Evolutionary conservation across 2,329 filamentous ascomycete species (phyloP), one percentile per base, ranked within the genome.

Genomic region (Penicillium sp.): DNA sequence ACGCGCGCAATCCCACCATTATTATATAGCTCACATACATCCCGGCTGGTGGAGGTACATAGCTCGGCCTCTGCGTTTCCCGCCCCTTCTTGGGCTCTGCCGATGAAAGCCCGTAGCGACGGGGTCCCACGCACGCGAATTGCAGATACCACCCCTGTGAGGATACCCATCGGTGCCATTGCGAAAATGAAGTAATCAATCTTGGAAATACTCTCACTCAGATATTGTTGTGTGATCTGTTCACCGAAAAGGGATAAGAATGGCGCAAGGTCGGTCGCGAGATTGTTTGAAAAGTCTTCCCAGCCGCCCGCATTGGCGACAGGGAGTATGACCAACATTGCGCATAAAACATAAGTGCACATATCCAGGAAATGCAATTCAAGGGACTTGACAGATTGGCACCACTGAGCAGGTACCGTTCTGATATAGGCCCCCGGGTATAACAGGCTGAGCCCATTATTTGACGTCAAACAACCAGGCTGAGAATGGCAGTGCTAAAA

Each of bases 1-100:
- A 60, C 57, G 6, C 57, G 51, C 13, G 55, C 48, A 9, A 77
- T 57, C 0, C 61, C 56, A 1, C 61, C 45, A 13, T 67, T 72
- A 9, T 73, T 73, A 53, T 65, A 76, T 1, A 76, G 58, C 55
- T 77, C 74, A 34, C 72, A 75, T 0, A 71, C 71, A 22, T 75
- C 71, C 0, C 67, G 48, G 0, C 72, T 75, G 0, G 73, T 77
- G 0, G 73, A 76, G 0, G 72, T 73, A 62, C 74, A 70, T 0
- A 76, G 48, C 14, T 77, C 74, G 0, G 61, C 50, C 24, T 77
- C 74, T 0, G 64, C 68, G 0, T 50, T 55, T 0, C 71, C 63
- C 0, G 55, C 47, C 11, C 64, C 70, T 45, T 76, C 74, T 38
- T 69, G 61, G 0, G 70, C 71, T 32, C 74, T 58, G 1, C 73